Conservation (phyloP, 2,329 filamentous ascomycete species). For the Microdochium paspali region DNA sequence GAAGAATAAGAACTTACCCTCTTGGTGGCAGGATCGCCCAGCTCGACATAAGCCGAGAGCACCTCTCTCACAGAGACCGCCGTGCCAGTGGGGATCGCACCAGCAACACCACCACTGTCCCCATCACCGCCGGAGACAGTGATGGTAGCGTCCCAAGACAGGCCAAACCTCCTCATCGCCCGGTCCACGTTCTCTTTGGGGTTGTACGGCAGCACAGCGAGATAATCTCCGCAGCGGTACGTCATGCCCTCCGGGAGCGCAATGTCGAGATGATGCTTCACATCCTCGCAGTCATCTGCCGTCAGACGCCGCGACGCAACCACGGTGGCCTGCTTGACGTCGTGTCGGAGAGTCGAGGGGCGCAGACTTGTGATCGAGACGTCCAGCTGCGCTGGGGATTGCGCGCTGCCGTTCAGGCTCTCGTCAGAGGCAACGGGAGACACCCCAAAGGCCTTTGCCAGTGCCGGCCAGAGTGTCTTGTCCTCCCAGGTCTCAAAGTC, state of each 20-base stretch:
- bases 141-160: slow-evolving; percentile 49
- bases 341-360: slow-evolving; percentile 32
- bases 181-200: slow-evolving; percentile 40
- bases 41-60: slow-evolving; percentile 48
- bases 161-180: slow-evolving; percentile 42
- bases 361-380: slow-evolving; percentile 14
- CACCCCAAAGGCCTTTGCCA: slow-evolving; percentile 14
- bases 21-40: slow-evolving; percentile 48
- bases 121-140: slow-evolving; percentile 30
- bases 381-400: slow-evolving; percentile 13
- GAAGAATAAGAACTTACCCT: slow-evolving; percentile 23
- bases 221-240: slow-evolving; percentile 52
- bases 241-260: slow-evolving; percentile 40
- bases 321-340: slow-evolving; percentile 35
- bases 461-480: slow-evolving; percentile 38
- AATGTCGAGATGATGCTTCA: slow-evolving; percentile 39
- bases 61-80: slow-evolving; percentile 39
- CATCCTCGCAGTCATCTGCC: slow-evolving; percentile 24
- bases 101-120: slow-evolving; percentile 30
- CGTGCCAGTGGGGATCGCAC: slow-evolving; percentile 25
- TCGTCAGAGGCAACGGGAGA: no score
- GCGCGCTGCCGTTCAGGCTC: no score
- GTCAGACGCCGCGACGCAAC: slow-evolving; percentile 32
- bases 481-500: slow-evolving; percentile 51
- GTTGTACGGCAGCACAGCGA: slow-evolving; percentile 50